Evolutionary conservation across 331 rosid species (phyloP).

Genomic region (Cydonia oblonga): DNA sequence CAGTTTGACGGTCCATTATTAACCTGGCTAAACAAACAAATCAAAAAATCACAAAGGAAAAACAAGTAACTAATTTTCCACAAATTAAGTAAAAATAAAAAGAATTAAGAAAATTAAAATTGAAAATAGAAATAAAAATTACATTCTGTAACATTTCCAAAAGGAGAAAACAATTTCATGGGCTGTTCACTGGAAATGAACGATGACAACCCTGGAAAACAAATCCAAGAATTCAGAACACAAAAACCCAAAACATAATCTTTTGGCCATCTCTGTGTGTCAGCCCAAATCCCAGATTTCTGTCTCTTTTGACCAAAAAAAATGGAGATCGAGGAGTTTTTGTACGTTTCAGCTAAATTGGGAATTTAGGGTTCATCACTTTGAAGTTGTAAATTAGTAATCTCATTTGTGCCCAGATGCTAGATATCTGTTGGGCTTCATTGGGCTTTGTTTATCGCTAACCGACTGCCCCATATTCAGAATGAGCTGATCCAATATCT

Average conservation of each 20-base stretch:
- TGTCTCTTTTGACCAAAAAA: too few relatives aligned
- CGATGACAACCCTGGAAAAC: slow-evolving; percentile 45
- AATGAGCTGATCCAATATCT: too few relatives aligned
- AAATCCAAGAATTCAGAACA: not conserved
- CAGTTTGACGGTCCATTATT: slow-evolving; percentile 33
- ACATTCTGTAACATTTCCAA: slow-evolving; percentile 52
- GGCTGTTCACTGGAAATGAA: slow-evolving; percentile 38
- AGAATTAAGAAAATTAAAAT: not conserved
- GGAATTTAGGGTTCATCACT: too few relatives aligned
- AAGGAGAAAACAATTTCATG: slow-evolving; percentile 44
- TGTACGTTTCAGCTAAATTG: too few relatives aligned
- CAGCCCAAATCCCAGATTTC: not conserved
- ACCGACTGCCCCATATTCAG: too few relatives aligned
- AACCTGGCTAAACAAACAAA: slow-evolving; percentile 30
- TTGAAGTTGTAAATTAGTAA: too few relatives aligned
- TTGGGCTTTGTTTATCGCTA: too few relatives aligned
- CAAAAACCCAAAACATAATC: not conserved
- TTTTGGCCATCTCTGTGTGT: slow-evolving; percentile 27
- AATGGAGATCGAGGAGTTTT: too few relatives aligned
- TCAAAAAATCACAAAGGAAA: not conserved
- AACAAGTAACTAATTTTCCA: not conserved
- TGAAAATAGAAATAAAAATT: not conserved
- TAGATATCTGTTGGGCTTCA: too few relatives aligned
- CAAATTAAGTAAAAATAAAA: not conserved
- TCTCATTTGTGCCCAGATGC: too few relatives aligned